Conservation (phyloP, 148 eudicot genomes). For the Heliosperma pusillum region DNA sequence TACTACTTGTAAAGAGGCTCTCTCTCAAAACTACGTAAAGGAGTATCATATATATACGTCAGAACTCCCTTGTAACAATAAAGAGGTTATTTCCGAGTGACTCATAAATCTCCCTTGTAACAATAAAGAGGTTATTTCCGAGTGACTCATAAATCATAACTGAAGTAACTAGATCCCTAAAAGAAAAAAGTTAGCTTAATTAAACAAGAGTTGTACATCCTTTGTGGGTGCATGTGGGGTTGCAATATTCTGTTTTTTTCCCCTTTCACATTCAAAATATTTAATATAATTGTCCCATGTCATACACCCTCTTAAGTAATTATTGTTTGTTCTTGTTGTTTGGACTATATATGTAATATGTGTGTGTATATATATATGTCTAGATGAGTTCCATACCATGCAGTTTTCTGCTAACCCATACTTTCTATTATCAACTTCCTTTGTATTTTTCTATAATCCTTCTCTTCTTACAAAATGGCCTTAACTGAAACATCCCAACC, state of each 20-base stretch:
- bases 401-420: conserved; percentile 21
- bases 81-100: not conserved
- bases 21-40: no score
- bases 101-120: no score
- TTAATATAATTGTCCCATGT: conserved; percentile 32
- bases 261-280: conserved; percentile 35
- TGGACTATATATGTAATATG: not conserved
- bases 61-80: no score
- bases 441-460: conserved; percentile 1
- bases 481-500: conserved; percentile 46
- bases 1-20: no score
- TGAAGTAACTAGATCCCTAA: conserved; percentile 19
- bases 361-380: conserved; percentile 25
- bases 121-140: not conserved
- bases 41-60: no score
- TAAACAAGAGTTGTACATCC: conserved; percentile 34
- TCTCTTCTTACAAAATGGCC: conserved; percentile 15
- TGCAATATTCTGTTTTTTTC: conserved; percentile 39
- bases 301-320: conserved; percentile 20
- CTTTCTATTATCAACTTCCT: conserved; percentile 1
- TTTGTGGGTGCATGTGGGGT: conserved; percentile 42
- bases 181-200: conserved; percentile 17
- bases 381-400: conserved; percentile 26
- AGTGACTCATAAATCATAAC: no score
- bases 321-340: conserved; percentile 27